These are phyloP conservation scores for Gnetum montanum DNA, from an alignment of 75 land plant genomes.

Conservation along the genomic window DNA sequence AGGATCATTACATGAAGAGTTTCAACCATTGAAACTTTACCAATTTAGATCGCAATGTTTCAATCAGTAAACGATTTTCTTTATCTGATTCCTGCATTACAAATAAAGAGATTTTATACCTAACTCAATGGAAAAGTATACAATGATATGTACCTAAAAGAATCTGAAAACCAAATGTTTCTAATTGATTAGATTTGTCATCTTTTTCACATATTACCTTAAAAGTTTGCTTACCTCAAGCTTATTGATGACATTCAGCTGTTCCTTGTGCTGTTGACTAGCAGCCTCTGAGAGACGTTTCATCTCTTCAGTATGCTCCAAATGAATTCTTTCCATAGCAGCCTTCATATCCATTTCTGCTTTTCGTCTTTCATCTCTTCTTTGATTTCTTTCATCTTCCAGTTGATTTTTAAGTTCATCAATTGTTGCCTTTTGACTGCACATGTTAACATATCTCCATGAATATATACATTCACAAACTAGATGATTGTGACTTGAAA, in stretches of 20 bases:
- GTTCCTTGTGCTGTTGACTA: conserved; percentile 60
- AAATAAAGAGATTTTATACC: too few species aligned
- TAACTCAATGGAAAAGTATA: too few species aligned
- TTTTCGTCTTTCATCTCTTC: conserved; percentile 72
- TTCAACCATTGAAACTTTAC: conserved; percentile 36
- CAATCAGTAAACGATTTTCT: conserved; percentile 58
- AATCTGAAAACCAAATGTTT: too few species aligned
- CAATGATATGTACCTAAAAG: too few species aligned
- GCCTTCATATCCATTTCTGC: conserved; percentile 53
- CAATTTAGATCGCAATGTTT: conserved; percentile 65
- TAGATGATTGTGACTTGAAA: background rate
- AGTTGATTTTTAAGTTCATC: conserved; percentile 63
- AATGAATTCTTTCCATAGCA: conserved; percentile 51
- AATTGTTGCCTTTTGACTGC: conserved; percentile 69
- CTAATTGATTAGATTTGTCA: too few species aligned
- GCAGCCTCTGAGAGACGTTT: conserved; percentile 52
- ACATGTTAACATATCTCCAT: conserved; percentile 3
- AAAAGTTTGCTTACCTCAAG: conserved; percentile 58
- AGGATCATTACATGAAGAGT: too few species aligned
- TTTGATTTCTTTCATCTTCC: conserved; percentile 76
- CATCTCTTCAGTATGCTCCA: conserved; percentile 64
- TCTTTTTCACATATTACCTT: too few species aligned
- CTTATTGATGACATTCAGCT: conserved; percentile 54
- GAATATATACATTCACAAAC: background rate
- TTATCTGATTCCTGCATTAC: conserved; percentile 70